Base-by-base conservation (phyloP, 176 grass and related monocot species). In the Hordeum marinum region DNA sequence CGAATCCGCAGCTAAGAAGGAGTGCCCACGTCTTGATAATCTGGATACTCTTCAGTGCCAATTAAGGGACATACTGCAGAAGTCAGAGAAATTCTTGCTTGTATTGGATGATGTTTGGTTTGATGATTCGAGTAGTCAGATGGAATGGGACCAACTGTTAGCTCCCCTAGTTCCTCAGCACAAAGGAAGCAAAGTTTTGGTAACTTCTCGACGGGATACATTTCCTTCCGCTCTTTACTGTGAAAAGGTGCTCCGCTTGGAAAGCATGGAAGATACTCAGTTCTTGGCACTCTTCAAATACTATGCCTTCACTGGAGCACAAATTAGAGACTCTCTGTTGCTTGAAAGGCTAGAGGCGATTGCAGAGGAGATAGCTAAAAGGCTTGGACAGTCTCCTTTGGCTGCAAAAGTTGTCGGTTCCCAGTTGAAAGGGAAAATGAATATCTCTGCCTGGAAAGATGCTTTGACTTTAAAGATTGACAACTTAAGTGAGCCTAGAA, bases 21-120 rank as follows among this genome's bases (percentile, higher is more conserved):
- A 83, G 59, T 83, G 81, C 17, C 55, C 55, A 31, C 9, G 37
- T 3, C 0, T 83, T 9, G 36, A 63, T 5, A 75, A 31, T 43
- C 37, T 75, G 10, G 81, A 75, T 14, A 11, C 37, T 40, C 37
- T 83, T 4, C 81, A 83, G 11, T 73, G 21, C 24, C 41, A 31
- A 20, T 45, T 83, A 62, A 62, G 6, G 8, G 23, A 17, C n/a
- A 63, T 27, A 8, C 37, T 74, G 14, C 9, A 73, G 1, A 45
- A 83, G 14, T 46, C 24, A 12, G 10, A 63, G 52, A 83, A 75
- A 43, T 25, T 83, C 32, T 3, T 83, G 18, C 81, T 83, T 61
- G 55, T 74, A 3, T 63, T 83, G n/a, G 81, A 83, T 62, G 68
- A 63, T 32, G 55, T 83, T 15, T 83, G 81, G 68, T 59, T 57